Evolutionary conservation across 75 land plant genomes (phyloP).

Genomic region (Picea glauca): DNA sequence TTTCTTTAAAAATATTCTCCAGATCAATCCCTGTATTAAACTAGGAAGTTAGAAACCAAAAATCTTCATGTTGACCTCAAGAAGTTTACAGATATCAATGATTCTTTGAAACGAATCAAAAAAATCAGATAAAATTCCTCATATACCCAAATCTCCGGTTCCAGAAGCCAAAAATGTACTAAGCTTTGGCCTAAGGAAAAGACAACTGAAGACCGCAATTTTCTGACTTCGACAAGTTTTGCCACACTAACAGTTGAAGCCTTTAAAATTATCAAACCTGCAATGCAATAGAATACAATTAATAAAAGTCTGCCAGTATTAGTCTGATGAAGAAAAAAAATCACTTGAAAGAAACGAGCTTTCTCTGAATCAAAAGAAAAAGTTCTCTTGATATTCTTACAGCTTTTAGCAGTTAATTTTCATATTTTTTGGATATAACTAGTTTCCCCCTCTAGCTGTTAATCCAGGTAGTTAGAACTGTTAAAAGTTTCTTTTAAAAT

Average conservation of each 20-base stretch:
- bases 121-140: background rate
- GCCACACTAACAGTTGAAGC: background rate
- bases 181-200: background rate
- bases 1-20: background rate
- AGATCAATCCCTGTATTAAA: background rate
- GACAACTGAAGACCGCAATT: background rate
- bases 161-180: background rate
- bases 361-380: background rate
- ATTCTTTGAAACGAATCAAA: background rate
- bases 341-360: background rate
- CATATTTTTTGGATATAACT: background rate
- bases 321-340: background rate
- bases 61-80: background rate
- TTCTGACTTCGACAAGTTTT: background rate
- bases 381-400: too few species aligned
- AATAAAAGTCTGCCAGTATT: background rate
- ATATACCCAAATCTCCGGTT: background rate
- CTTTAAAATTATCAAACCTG: background rate
- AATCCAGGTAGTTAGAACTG: background rate
- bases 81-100: background rate
- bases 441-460: conserved; percentile 1
- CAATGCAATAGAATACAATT: background rate
- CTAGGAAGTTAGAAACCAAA: background rate
- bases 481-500: background rate
- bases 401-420: too few species aligned